Percentiles rank a stretch among this genome's conserved stretches.
These are phyloP conservation scores for Adansonia madagascariensis DNA, from an alignment of 441 rosid species.

Conservation along the genomic window DNA sequence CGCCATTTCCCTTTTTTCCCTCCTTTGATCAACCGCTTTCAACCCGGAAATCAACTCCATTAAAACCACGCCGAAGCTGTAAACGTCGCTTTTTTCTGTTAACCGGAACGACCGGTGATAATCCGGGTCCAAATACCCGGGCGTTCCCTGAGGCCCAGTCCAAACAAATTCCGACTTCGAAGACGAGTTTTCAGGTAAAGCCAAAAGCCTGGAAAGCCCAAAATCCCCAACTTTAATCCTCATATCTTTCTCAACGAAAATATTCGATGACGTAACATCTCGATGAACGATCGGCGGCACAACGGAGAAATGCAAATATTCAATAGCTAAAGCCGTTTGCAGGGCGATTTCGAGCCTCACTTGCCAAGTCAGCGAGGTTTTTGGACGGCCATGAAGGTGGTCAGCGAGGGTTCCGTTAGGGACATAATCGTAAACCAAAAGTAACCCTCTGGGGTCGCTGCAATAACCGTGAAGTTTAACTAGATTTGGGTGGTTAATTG, in stretches of 20 bases:
- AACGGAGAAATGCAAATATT: conserved; percentile 1
- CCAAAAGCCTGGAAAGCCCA: conserved; percentile 4
- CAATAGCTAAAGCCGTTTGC: background rate
- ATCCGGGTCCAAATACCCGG: conserved; percentile 5
- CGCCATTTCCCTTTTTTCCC: background rate
- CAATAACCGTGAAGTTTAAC: conserved; percentile 12
- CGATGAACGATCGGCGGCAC: conserved; percentile 9
- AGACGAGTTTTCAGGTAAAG: background rate
- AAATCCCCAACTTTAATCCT: conserved; percentile 9
- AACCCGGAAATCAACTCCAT: background rate
- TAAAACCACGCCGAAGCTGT: background rate
- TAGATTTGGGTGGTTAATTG: background rate
- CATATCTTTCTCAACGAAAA: background rate
- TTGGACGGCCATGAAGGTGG: background rate
- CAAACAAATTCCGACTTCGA: background rate
- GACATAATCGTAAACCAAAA: conserved; percentile 11
- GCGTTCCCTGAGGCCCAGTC: background rate
- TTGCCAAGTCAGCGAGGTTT: background rate
- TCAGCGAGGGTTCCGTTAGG: background rate
- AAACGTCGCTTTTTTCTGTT: background rate
- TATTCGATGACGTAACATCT: background rate
- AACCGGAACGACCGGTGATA: background rate
- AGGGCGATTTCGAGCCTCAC: background rate
- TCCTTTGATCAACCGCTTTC: background rate
- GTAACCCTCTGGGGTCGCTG: conserved; percentile 4